phyloP scores from a whole-genome alignment of 257 asterid genomes.

The Dorcoceras hygrometricum region DNA sequence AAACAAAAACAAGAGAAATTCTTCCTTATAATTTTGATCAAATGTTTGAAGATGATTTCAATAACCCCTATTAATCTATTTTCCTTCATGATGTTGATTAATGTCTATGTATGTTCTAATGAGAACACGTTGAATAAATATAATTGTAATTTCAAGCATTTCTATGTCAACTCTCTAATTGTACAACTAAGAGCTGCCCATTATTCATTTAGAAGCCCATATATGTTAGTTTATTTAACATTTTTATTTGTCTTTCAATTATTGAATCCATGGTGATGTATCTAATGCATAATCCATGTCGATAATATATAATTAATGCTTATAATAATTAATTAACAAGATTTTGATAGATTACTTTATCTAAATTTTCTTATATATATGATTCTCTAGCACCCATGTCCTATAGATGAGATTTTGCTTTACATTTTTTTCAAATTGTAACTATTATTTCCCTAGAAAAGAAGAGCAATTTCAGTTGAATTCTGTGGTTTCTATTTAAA shows the following conservation, averaged over 20 bases:
- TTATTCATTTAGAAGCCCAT: background rate
- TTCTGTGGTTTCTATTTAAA: background rate
- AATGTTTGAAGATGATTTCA: slow-evolving; percentile 24
- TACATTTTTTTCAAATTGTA: background rate
- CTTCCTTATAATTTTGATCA: slow-evolving; percentile 10
- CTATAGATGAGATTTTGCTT: too few relatives aligned
- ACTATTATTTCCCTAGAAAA: background rate
- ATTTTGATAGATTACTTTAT: too few relatives aligned
- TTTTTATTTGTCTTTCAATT: too few relatives aligned
- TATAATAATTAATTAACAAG: too few relatives aligned
- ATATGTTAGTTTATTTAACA: background rate
- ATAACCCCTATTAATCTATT: slow-evolving; percentile 19
- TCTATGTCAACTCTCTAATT: too few relatives aligned
- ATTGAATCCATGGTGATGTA: too few relatives aligned
- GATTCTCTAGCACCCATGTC: too few relatives aligned
- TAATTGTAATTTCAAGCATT: background rate
- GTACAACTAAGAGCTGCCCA: background rate
- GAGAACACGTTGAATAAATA: slow-evolving; percentile 19
- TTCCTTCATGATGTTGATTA: slow-evolving; percentile 7
- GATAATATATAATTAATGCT: too few relatives aligned
- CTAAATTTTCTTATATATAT: too few relatives aligned
- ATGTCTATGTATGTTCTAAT: slow-evolving; percentile 1
- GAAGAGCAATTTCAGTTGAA: background rate
- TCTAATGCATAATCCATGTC: too few relatives aligned
- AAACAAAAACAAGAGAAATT: too few relatives aligned